phyloP scores from a whole-genome alignment of 2,329 filamentous ascomycete genomes.

The Acarospora socialis region DNA sequence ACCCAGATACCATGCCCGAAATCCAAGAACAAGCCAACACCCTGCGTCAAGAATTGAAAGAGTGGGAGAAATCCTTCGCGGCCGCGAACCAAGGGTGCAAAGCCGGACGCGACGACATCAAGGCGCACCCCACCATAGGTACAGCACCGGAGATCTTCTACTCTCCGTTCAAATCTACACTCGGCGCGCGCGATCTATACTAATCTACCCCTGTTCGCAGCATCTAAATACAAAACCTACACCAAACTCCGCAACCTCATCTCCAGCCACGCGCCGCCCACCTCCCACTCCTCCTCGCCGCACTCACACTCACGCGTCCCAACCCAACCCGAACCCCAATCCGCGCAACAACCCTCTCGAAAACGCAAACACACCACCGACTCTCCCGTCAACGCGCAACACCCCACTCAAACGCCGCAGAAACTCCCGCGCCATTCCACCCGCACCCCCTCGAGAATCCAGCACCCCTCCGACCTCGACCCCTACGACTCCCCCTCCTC shows the following conservation, averaged over 20 bases:
- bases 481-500: constrained; percentile 32
- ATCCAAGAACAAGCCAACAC: constrained; percentile 17
- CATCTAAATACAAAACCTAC: constrained; percentile 35
- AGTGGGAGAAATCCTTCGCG: constrained; percentile 33
- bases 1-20: too few relatives aligned
- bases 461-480: constrained; percentile 28
- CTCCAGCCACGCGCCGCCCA: background rate
- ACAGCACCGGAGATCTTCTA: too few relatives aligned
- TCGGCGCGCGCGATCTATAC: background rate
- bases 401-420: constrained; percentile 21
- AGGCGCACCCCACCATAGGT: constrained; percentile 31
- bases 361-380: too few relatives aligned
- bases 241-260: constrained; percentile 22
- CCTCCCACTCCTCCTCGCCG: constrained; percentile 1
- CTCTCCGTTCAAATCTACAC: background rate
- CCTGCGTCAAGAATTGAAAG: constrained; percentile 31
- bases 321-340: constrained; percentile 10
- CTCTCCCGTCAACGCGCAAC: constrained; percentile 12
- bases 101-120: constrained; percentile 33
- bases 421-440: constrained; percentile 22
- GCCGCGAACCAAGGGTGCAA: constrained; percentile 29
- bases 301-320: background rate
- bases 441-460: constrained; percentile 21
- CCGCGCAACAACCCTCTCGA: too few relatives aligned
- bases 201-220: constrained; percentile 15